These are phyloP conservation scores for Penicillium cinerascens DNA, from an alignment of 495 filamentous ascomycete species.

Conservation along the genomic window DNA sequence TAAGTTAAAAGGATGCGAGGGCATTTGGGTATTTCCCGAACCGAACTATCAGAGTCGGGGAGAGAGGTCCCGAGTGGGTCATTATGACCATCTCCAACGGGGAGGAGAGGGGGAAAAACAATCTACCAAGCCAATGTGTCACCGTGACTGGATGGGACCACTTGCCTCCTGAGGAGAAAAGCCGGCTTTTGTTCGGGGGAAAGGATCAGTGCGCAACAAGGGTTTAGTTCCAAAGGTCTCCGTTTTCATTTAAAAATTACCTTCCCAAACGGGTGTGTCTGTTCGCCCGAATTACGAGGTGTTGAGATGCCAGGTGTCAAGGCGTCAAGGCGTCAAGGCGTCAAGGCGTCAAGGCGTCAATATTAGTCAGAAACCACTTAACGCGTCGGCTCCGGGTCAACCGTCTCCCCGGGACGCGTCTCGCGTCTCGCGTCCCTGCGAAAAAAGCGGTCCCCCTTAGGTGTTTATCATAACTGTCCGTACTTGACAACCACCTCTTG, in stretches of 20 bases:
- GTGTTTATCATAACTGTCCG: constrained; percentile 1
- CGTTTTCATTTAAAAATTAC: not conserved
- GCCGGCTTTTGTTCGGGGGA: constrained; percentile 2
- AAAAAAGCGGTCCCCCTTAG: constrained; percentile 17
- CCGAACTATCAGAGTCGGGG: not conserved
- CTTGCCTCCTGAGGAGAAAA: not conserved
- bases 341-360: not conserved
- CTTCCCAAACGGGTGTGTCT: not conserved
- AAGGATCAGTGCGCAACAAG: not conserved
- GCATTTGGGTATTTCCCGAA: constrained; percentile 8
- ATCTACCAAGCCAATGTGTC: not conserved
- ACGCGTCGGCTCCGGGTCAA: constrained; percentile 31
- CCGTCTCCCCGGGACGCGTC: constrained; percentile 25
- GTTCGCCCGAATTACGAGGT: not conserved
- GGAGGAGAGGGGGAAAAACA: not conserved
- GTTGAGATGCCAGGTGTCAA: not conserved
- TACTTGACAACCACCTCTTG: constrained; percentile 4
- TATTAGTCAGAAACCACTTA: constrained; percentile 33
- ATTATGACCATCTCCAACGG: not conserved
- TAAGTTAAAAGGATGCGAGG: constrained; percentile 1
- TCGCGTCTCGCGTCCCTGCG: constrained; percentile 33
- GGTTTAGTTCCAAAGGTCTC: too few relatives aligned
- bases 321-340: not conserved
- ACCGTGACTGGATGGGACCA: not conserved
- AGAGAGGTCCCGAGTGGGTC: not conserved